phyloP scores from a whole-genome alignment of 2,329 filamentous ascomycete species.

The Claviceps sp. region DNA sequence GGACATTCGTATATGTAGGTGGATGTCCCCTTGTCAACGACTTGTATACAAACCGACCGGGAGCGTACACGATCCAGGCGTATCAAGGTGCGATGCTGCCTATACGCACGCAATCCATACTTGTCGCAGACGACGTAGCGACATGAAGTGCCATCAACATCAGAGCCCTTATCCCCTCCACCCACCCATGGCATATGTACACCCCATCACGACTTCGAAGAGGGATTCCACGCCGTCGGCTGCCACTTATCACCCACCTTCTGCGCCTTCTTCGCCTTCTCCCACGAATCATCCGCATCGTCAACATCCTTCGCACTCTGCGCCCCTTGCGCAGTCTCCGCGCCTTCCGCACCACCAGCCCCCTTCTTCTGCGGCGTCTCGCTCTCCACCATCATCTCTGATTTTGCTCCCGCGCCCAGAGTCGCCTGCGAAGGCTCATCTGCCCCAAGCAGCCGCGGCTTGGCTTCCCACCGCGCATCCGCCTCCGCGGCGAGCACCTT shows the following conservation, averaged over 20 bases:
- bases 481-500: slow-evolving; percentile 45
- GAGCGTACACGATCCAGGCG: no score
- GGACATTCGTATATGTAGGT: no score
- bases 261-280: slow-evolving; percentile 25
- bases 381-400: neutral
- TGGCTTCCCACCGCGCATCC: slow-evolving; percentile 50
- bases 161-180: no score
- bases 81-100: no score
- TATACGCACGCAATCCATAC: no score
- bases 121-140: no score
- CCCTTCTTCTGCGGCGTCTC: neutral
- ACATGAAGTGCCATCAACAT: no score
- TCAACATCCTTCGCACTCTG: slow-evolving; percentile 8
- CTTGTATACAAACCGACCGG: no score
- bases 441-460: slow-evolving; percentile 34
- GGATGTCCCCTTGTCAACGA: no score
- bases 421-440: slow-evolving; percentile 5
- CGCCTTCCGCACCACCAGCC: slow-evolving; percentile 6
- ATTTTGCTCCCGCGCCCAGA: neutral
- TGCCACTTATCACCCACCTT: slow-evolving; percentile 54
- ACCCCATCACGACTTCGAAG: slow-evolving; percentile 5
- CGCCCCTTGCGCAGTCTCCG: slow-evolving; percentile 1
- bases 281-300: slow-evolving; percentile 40
- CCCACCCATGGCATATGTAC: no score
- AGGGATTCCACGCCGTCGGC: slow-evolving; percentile 47